phyloP scores from a whole-genome alignment of 352 stramenopile species.

The Globisporangium takayamanum region DNA sequence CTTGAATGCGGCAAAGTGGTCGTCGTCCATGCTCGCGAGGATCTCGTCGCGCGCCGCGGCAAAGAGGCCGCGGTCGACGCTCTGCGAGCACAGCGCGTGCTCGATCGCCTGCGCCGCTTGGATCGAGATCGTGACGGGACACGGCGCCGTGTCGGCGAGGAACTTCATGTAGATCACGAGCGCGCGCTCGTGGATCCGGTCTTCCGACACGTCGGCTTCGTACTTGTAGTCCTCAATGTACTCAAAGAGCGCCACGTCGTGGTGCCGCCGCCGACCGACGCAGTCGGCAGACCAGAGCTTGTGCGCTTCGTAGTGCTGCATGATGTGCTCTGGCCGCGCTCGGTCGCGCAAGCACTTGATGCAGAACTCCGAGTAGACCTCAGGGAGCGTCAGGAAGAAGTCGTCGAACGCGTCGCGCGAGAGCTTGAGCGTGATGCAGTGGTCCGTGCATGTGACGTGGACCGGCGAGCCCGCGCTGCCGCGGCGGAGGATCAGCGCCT shows the following conservation, averaged over 20 bases:
- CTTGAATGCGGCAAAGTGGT: constrained; percentile 45
- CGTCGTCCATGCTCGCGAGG: constrained; percentile 43
- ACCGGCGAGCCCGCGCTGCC: constrained; percentile 20
- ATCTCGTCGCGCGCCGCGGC: constrained; percentile 33
- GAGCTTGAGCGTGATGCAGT: constrained; percentile 44
- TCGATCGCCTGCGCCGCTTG: constrained; percentile 29
- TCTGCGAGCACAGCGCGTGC: constrained; percentile 30
- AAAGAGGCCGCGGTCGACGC: constrained; percentile 40
- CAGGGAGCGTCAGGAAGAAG: constrained; percentile 47
- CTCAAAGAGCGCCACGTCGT: constrained; percentile 55
- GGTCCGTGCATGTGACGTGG: constrained; percentile 26
- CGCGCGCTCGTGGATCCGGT: constrained; percentile 40
- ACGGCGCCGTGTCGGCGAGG: constrained; percentile 27
- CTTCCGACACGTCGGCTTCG: constrained; percentile 42
- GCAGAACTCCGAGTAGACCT: constrained; percentile 62
- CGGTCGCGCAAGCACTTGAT: constrained; percentile 57
- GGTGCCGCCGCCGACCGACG: constrained; percentile 29
- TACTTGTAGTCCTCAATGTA: constrained; percentile 65
- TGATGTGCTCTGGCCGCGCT: constrained; percentile 40
- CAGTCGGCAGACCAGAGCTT: constrained; percentile 56
- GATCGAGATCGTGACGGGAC: constrained; percentile 26
- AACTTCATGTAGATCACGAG: constrained; percentile 62
- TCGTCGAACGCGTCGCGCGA: constrained; percentile 32
- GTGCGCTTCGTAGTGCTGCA: constrained; percentile 63
- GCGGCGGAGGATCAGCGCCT: constrained; percentile 48